Percentiles rank a stretch among this genome's conserved stretches.
Conservation (phyloP, 2,329 filamentous ascomycete species). For the Xylariaceae sp. region DNA sequence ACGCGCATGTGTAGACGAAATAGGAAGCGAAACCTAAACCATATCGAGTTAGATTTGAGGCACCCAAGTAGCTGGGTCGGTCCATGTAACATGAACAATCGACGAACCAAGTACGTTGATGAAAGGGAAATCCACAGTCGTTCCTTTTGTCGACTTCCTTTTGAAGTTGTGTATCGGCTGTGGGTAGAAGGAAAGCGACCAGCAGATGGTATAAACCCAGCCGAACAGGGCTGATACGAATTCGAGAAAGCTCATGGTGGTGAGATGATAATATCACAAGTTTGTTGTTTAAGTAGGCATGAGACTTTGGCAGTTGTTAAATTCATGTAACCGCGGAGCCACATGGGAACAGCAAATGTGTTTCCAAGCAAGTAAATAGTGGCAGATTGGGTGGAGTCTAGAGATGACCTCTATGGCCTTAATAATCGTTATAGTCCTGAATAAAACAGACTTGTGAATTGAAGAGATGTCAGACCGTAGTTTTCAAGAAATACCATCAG, state of each 20-base stretch:
- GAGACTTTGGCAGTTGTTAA: neutral
- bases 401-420: too few relatives aligned
- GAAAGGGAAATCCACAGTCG: constrained; percentile 81
- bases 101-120: constrained; percentile 58
- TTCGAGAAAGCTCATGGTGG: constrained; percentile 38
- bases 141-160: constrained; percentile 72
- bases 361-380: too few relatives aligned
- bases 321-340: too few relatives aligned
- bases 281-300: neutral
- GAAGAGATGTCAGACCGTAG: too few relatives aligned
- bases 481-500: too few relatives aligned
- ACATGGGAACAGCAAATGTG: too few relatives aligned
- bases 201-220: constrained; percentile 70
- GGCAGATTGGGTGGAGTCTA: too few relatives aligned
- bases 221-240: constrained; percentile 57
- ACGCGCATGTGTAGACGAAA: constrained; percentile 64
- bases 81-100: too few relatives aligned
- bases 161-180: constrained; percentile 76
- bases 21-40: constrained; percentile 65
- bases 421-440: too few relatives aligned
- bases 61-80: too few relatives aligned
- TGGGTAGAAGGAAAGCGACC: constrained; percentile 90
- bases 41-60: neutral
- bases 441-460: too few relatives aligned
- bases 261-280: neutral